phyloP scores from a whole-genome alignment of 2,329 filamentous ascomycete species.

The Zymoseptoria ardabiliae region DNA sequence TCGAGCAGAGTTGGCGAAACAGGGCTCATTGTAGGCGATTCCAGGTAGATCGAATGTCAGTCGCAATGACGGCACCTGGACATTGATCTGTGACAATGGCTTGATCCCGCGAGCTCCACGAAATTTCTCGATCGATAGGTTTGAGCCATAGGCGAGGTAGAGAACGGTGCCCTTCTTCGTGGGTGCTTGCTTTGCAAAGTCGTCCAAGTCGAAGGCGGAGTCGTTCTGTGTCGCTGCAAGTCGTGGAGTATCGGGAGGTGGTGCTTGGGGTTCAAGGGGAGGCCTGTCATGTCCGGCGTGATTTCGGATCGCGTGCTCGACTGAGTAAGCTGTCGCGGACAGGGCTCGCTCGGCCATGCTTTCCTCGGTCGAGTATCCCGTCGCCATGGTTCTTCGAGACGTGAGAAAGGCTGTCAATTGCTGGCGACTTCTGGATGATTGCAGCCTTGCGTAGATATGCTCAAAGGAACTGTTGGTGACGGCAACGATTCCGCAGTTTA shows the following conservation, averaged over 20 bases:
- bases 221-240: constrained; percentile 16
- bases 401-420: not conserved
- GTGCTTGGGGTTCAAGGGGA: constrained; percentile 1
- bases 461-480: not conserved
- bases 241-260: constrained; percentile 11
- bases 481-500: not conserved
- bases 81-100: constrained; percentile 73
- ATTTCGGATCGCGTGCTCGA: constrained; percentile 14
- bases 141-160: constrained; percentile 74
- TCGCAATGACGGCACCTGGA: constrained; percentile 68
- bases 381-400: not conserved
- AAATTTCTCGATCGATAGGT: constrained; percentile 75
- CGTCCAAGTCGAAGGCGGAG: constrained; percentile 13
- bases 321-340: constrained; percentile 15
- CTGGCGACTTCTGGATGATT: not conserved
- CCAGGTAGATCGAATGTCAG: constrained; percentile 83
- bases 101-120: constrained; percentile 68
- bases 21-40: constrained; percentile 79
- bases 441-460: not conserved
- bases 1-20: constrained; percentile 74
- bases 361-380: not conserved
- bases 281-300: constrained; percentile 1
- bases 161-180: constrained; percentile 23
- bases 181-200: constrained; percentile 12
- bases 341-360: not conserved